Base-by-base conservation (phyloP, 768 basidiomycete genomes). In the Lactarius psammicola region DNA sequence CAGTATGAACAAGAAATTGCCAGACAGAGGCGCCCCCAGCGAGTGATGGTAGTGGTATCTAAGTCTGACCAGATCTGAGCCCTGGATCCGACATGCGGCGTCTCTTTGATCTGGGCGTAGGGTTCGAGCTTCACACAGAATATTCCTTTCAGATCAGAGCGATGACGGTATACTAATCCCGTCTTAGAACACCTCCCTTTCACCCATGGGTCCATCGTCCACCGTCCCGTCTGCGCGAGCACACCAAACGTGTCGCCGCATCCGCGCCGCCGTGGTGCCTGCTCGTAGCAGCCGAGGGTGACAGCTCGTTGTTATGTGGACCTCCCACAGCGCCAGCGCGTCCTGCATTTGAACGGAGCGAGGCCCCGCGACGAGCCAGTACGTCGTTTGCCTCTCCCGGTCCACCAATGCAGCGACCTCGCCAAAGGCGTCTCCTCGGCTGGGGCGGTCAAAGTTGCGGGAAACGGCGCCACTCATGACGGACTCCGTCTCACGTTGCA, bases 231-330 rank as follows among this genome's bases (percentile, higher is more conserved):
- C 26, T 56, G 31, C 18, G 13, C 31, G 23, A 63, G 56, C 26
- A 49, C 33, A 11, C n/a, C 23, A 26, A 30, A 36, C 1, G 46
- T 1, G 18, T 57, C 46, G 20, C 8, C 1, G 15, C 63, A 63
- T 36, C 11, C 5, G 26, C 20, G 28, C 34, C n/a, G 46, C 46
- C 6, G 13, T 44, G 3, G 13, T 30, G 4, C 46, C 46, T 7
- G 26, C 36, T 17, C 17, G n/a, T 3, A 59, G 38, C 8, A 64
- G 33, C 4, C 4, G 5, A 5, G 56, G 63, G 30, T 36, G 63
- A 58, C 58, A 63, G 2, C 36, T 58, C 49, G 17, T 40, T 56
- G 53, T 64, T 20, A 53, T 17, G 17, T 49, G 58, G 23, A 64
- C 28, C 31, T 64, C 57, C 23, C n/a, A 17, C n/a, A 42, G 31